Conservation (phyloP, 306 rosid species). For the Trifolium repens region DNA sequence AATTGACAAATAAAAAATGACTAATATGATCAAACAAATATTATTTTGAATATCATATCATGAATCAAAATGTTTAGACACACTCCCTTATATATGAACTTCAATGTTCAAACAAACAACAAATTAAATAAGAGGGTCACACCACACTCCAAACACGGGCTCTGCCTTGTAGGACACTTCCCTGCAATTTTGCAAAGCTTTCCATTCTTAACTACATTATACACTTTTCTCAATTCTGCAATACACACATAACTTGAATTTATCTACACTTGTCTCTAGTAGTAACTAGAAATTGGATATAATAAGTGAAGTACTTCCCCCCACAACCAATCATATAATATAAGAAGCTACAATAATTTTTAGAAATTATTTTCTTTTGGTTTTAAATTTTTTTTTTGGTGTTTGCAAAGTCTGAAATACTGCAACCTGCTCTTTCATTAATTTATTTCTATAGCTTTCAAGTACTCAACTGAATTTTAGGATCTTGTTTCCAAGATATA, state of each 20-base stretch:
- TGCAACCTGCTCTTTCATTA: too few species aligned
- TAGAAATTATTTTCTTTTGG: not conserved
- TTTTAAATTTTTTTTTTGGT: not conserved
- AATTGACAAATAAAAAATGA: too few species aligned
- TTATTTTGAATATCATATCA: too few species aligned
- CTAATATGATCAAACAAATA: too few species aligned
- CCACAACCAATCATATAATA: not conserved
- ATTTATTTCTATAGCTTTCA: too few species aligned
- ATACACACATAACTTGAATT: conserved; percentile 17
- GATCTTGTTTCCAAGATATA: too few species aligned
- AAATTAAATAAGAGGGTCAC: not conserved
- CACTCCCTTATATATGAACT: not conserved
- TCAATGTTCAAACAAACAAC: not conserved
- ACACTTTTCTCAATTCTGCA: conserved; percentile 24
- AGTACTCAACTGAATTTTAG: too few species aligned
- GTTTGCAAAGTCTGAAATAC: conserved; percentile 1
- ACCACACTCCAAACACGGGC: conserved; percentile 33
- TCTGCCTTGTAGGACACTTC: conserved; percentile 26
- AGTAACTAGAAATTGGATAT: not conserved
- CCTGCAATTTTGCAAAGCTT: conserved; percentile 27
- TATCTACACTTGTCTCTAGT: conserved; percentile 12
- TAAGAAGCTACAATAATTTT: conserved; percentile 6
- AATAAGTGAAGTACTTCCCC: not conserved
- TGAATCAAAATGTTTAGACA: too few species aligned
- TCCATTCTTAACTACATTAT: conserved; percentile 14